A percentile compares a stretch with the other conserved stretches of the same genome.
Evolutionary conservation across 352 stramenopile species (phyloP).

Genomic region (Globisporangium recalcitrans): DNA sequence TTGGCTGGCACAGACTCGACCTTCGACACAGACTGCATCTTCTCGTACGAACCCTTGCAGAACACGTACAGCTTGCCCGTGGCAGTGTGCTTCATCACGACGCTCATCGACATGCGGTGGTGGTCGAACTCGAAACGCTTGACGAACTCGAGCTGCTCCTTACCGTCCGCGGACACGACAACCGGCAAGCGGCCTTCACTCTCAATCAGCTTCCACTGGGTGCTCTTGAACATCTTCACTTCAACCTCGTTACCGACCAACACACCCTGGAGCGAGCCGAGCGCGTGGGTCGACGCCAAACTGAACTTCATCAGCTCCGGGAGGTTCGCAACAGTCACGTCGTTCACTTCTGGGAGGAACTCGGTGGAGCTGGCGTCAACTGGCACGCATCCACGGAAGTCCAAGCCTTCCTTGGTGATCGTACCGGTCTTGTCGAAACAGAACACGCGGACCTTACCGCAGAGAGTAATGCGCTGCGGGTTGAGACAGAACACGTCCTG

Average conservation of each 20-base stretch:
- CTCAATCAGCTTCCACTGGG: conserved; percentile 61
- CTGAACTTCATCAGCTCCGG: conserved; percentile 48
- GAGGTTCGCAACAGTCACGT: conserved; percentile 37
- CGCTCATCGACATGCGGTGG: conserved; percentile 88
- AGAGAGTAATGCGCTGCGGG: conserved; percentile 77
- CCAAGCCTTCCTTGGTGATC: conserved; percentile 87
- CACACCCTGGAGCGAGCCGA: conserved; percentile 57
- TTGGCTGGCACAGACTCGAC: conserved; percentile 52
- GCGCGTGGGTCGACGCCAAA: conserved; percentile 80
- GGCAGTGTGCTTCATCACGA: conserved; percentile 67
- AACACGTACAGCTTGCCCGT: conserved; percentile 68
- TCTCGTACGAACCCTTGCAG: conserved; percentile 89
- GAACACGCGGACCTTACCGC: conserved; percentile 86
- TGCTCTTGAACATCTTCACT: conserved; percentile 82
- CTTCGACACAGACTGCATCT: conserved; percentile 60
- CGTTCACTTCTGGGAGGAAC: conserved; percentile 53
- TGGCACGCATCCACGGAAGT: conserved; percentile 70
- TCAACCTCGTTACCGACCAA: conserved; percentile 89
- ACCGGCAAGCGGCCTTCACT: conserved; percentile 34
- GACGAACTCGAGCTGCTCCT: conserved; percentile 61
- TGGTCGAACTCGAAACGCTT: conserved; percentile 92
- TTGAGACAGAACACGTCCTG: conserved; percentile 82
- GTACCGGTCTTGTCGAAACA: conserved; percentile 94
- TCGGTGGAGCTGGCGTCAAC: conserved; percentile 29
- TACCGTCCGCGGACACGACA: conserved; percentile 38